phyloP scores from a whole-genome alignment of 1,139 yeast species.

The Meyerozyma smithsonii region DNA sequence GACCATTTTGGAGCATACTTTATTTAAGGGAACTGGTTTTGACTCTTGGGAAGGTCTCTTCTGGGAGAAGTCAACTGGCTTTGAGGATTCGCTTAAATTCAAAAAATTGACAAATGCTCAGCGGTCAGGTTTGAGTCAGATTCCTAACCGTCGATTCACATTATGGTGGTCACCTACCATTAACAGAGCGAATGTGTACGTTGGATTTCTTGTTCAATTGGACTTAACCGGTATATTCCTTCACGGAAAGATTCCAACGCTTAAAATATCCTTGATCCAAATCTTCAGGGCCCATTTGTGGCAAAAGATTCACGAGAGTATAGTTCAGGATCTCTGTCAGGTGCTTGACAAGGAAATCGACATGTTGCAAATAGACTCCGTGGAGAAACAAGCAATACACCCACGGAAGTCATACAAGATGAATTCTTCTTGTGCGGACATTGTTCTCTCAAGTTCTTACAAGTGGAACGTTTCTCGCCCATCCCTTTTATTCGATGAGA shows the following conservation, averaged over 20 bases:
- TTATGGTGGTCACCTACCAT: slow-evolving; percentile 99
- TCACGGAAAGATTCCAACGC: slow-evolving; percentile 96
- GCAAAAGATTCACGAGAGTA: slow-evolving; percentile 97
- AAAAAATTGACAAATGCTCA: slow-evolving; percentile 96
- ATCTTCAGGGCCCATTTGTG: slow-evolving; percentile 97
- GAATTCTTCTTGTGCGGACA: slow-evolving; percentile 94
- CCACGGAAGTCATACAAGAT: slow-evolving; percentile 96
- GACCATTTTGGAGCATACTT: slow-evolving; percentile 89
- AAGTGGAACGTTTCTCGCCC: slow-evolving; percentile 88
- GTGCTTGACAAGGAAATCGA: slow-evolving; percentile 87
- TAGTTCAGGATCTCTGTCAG: slow-evolving; percentile 90
- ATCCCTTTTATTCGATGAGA: slow-evolving; percentile 62
- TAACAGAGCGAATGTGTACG: slow-evolving; percentile 95
- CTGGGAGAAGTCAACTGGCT: slow-evolving; percentile 97
- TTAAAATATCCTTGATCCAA: slow-evolving; percentile 92
- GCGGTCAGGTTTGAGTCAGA: slow-evolving; percentile 93
- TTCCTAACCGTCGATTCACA: slow-evolving; percentile 95
- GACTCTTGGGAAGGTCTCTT: slow-evolving; percentile 98
- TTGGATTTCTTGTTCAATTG: slow-evolving; percentile 92
- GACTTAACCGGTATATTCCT: slow-evolving; percentile 95
- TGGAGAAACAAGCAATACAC: slow-evolving; percentile 88
- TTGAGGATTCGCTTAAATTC: slow-evolving; percentile 92
- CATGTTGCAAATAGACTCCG: slow-evolving; percentile 76
- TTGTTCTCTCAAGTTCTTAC: slow-evolving; percentile 68
- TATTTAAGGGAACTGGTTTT: slow-evolving; percentile 95